Percentiles rank a stretch among this genome's conserved stretches.
phyloP scores from a whole-genome alignment of 2,329 filamentous ascomycete genomes.

The Claviceps fusiformis region DNA sequence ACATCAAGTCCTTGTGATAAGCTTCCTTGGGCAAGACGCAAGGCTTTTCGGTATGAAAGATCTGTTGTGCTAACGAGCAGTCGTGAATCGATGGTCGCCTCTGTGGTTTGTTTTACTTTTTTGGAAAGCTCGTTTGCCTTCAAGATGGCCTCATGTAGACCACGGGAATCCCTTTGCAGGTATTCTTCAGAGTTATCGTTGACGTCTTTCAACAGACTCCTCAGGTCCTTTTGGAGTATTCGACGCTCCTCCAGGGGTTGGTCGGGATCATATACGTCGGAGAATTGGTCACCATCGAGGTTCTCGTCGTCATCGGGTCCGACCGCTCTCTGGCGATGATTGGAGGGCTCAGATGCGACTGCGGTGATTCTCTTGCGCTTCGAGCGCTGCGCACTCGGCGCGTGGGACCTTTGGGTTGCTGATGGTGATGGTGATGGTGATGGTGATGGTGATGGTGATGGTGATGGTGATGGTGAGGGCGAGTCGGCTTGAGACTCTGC shows the following conservation, averaged over 20 bases:
- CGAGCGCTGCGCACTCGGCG: constrained; percentile 11
- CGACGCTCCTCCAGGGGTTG: constrained; percentile 65
- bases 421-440: constrained; percentile 12
- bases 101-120: constrained; percentile 72
- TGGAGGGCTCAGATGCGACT: constrained; percentile 11
- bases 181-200: constrained; percentile 63
- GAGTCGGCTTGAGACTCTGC: constrained; percentile 8
- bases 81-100: constrained; percentile 83
- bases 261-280: constrained; percentile 62
- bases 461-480: constrained; percentile 9
- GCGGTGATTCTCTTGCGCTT: constrained; percentile 21
- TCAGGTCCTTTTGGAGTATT: constrained; percentile 52
- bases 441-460: constrained; percentile 9
- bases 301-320: constrained; percentile 8
- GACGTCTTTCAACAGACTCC: constrained; percentile 47
- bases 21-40: constrained; percentile 60
- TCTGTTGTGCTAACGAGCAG: constrained; percentile 72
- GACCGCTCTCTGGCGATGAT: constrained; percentile 9
- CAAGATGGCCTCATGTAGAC: constrained; percentile 51
- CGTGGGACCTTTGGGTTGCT: constrained; percentile 10
- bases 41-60: constrained; percentile 63
- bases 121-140: constrained; percentile 52
- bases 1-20: constrained; percentile 65
- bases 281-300: constrained; percentile 8
- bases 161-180: constrained; percentile 49